A percentile compares a stretch with the other conserved stretches of the same genome.
phyloP scores from a whole-genome alignment of 331 rosid genomes.

The Acacia concinna region DNA sequence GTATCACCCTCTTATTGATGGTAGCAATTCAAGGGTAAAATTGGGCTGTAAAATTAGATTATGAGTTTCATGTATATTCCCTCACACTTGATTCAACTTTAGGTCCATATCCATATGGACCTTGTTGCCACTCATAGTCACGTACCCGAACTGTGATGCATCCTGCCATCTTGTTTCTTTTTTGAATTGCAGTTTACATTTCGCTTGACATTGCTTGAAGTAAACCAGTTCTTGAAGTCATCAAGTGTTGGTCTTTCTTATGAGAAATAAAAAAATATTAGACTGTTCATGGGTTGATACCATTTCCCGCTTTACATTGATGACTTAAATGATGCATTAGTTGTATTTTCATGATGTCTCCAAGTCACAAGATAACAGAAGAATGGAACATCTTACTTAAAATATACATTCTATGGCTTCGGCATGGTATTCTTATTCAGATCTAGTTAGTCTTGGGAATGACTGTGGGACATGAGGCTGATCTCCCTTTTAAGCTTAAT shows the following conservation, averaged over 20 bases:
- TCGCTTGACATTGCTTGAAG: slow-evolving; percentile 12
- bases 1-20: neutral
- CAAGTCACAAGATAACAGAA: slow-evolving; percentile 2
- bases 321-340: neutral
- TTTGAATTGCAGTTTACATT: slow-evolving; percentile 8
- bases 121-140: neutral
- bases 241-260: neutral
- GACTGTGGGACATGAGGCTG: slow-evolving; percentile 1
- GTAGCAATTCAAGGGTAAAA: slow-evolving; percentile 23
- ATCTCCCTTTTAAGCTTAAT: slow-evolving; percentile 7
- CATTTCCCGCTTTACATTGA: neutral
- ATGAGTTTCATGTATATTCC: neutral
- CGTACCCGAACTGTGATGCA: neutral
- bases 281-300: slow-evolving; percentile 5
- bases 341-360: neutral
- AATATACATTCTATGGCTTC: neutral
- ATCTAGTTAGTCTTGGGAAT: neutral
- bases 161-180: neutral
- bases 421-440: neutral
- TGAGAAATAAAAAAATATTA: neutral
- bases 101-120: slow-evolving; percentile 13
- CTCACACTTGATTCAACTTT: slow-evolving; percentile 7
- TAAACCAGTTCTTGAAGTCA: slow-evolving; percentile 1
- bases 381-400: neutral
- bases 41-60: neutral